Evolutionary conservation across 495 filamentous ascomycete species (phyloP).

Genomic region (Hypoxylon perforatum): DNA sequence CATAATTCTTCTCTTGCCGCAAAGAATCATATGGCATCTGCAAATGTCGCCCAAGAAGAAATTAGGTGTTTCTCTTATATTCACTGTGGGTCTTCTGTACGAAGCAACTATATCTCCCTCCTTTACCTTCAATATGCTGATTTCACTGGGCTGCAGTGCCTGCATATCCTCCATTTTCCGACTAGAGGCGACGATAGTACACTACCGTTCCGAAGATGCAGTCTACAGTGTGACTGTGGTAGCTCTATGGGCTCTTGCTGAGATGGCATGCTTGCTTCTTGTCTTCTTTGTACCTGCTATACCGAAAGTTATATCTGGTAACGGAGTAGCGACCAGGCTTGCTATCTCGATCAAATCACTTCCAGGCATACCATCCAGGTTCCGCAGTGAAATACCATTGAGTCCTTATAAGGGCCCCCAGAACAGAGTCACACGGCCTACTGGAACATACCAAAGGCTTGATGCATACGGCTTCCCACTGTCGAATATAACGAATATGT

Average conservation of each 20-base stretch:
- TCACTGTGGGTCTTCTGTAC: constrained; percentile 47
- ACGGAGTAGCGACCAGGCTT: too few species aligned
- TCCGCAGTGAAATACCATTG: too few species aligned
- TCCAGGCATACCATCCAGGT: too few species aligned
- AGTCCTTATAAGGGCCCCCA: too few species aligned
- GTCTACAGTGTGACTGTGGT: neutral
- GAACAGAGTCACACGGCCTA: too few species aligned
- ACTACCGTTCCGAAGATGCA: constrained; percentile 2
- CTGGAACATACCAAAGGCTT: too few species aligned
- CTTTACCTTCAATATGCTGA: neutral
- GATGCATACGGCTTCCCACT: too few species aligned
- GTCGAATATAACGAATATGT: too few species aligned
- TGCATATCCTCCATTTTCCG: constrained; percentile 12
- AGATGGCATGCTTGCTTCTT: constrained; percentile 29
- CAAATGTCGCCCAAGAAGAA: constrained; percentile 42
- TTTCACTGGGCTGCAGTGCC: constrained; percentile 22
- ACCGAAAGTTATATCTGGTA: too few species aligned
- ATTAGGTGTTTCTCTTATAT: constrained; percentile 41
- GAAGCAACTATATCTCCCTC: too few species aligned
- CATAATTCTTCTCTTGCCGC: constrained; percentile 35
- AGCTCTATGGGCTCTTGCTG: constrained; percentile 25
- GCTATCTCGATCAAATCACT: too few species aligned
- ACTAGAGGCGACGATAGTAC: neutral
- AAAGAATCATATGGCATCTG: constrained; percentile 42
- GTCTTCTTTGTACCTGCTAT: constrained; percentile 23